These are phyloP conservation scores for Astrothelium subdiscretum DNA, from an alignment of 495 filamentous ascomycete species.

Conservation along the genomic window DNA sequence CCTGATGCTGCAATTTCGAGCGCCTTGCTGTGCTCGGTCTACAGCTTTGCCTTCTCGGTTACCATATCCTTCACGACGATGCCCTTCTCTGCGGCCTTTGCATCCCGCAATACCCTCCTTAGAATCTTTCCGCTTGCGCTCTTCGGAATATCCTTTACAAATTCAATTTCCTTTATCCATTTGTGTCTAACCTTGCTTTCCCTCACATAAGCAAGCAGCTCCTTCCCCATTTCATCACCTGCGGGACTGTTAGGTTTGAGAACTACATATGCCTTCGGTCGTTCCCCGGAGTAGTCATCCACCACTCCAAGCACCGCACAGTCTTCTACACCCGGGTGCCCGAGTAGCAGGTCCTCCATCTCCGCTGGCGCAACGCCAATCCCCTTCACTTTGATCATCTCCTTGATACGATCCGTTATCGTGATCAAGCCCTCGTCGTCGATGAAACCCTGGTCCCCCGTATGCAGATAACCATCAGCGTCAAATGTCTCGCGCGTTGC, in stretches of 20 bases:
- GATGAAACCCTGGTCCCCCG: conserved; percentile 54
- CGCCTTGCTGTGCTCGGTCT: not conserved
- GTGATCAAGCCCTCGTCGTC: conserved; percentile 47
- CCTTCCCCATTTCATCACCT: conserved; percentile 26
- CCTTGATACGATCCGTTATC: conserved; percentile 68
- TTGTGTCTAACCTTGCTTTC: conserved; percentile 53
- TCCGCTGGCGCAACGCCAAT: conserved; percentile 61
- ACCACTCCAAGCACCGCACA: conserved; percentile 45
- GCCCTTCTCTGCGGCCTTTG: conserved; percentile 18
- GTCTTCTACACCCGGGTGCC: conserved; percentile 47
- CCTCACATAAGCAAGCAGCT: conserved; percentile 44
- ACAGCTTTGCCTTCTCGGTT: conserved; percentile 33
- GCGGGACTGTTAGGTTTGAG: conserved; percentile 30
- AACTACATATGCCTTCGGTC: conserved; percentile 53
- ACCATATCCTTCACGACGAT: conserved; percentile 29
- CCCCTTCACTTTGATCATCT: conserved; percentile 67
- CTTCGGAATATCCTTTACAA: conserved; percentile 53
- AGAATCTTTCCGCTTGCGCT: conserved; percentile 58
- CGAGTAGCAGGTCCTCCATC: conserved; percentile 51
- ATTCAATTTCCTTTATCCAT: conserved; percentile 55
- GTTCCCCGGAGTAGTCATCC: conserved; percentile 52
- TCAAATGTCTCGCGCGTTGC: conserved; percentile 52
- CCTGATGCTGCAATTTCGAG: not conserved
- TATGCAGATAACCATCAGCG: conserved; percentile 48
- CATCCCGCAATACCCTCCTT: conserved; percentile 43